These are phyloP conservation scores for Seiridium unicorne DNA, from an alignment of 2,329 filamentous ascomycete genomes.

Conservation along the genomic window DNA sequence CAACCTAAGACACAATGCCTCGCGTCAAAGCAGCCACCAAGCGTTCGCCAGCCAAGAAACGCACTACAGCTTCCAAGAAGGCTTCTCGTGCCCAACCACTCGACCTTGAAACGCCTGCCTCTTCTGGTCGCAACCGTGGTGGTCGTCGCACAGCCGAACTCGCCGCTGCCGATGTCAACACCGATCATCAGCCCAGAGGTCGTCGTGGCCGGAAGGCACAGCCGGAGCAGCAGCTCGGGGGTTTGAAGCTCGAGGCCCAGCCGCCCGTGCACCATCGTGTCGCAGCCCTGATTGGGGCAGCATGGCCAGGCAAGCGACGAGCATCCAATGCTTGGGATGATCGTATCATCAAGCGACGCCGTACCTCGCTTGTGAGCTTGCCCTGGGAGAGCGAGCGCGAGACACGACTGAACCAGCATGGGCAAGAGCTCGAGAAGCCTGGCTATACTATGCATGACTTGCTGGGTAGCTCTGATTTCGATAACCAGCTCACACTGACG, in stretches of 20 bases:
- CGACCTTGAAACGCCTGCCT: background rate
- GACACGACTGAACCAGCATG: background rate
- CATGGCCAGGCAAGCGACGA: conserved; percentile 5
- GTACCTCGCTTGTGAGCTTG: background rate
- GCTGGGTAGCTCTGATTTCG: background rate
- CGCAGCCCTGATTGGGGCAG: conserved; percentile 2
- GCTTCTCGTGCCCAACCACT: background rate
- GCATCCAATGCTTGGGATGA: conserved; percentile 7
- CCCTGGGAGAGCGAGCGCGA: background rate
- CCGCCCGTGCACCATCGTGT: conserved; percentile 1
- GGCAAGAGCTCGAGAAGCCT: background rate
- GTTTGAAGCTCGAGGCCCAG: background rate
- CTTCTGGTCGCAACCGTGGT: too few species aligned
- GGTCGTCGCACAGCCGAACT: too few species aligned
- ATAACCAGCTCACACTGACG: background rate
- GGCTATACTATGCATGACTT: background rate
- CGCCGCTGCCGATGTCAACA: too few species aligned
- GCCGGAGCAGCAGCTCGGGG: background rate
- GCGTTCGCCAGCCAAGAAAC: background rate
- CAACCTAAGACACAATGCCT: background rate
- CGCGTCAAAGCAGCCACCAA: background rate
- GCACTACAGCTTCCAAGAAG: background rate
- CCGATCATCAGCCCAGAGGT: too few species aligned
- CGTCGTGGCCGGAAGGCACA: background rate
- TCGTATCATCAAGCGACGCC: conserved; percentile 3